phyloP scores from a whole-genome alignment of 1,284 basidiomycete genomes.

The Pascua sp. region DNA sequence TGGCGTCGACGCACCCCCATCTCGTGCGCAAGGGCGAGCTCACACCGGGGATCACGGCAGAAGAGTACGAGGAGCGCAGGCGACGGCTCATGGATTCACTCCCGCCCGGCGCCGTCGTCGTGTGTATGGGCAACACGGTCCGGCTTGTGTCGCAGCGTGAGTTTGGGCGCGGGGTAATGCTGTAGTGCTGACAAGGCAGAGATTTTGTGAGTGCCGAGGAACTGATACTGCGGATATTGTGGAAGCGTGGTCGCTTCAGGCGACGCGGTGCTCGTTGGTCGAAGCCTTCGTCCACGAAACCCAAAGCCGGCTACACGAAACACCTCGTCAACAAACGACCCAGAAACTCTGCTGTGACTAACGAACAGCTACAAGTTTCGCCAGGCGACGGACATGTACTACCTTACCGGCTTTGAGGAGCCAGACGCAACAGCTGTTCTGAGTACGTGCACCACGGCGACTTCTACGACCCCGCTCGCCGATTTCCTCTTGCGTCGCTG shows the following conservation, averaged over 20 bases:
- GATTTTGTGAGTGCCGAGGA: slow-evolving; percentile 55
- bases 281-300: no score
- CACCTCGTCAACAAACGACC: no score
- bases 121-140: slow-evolving; percentile 73
- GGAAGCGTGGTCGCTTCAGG: neutral
- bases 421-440: slow-evolving; percentile 83
- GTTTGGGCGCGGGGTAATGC: slow-evolving; percentile 41
- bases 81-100: slow-evolving; percentile 69
- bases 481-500: neutral
- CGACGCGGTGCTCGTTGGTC: no score
- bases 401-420: slow-evolving; percentile 91
- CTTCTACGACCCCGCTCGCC: neutral
- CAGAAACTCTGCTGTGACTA: no score
- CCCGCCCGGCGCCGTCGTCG: slow-evolving; percentile 71
- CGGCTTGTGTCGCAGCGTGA: slow-evolving; percentile 83
- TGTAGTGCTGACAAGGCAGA: slow-evolving; percentile 38
- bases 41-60: slow-evolving; percentile 75
- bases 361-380: slow-evolving; percentile 81
- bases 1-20: slow-evolving; percentile 72
- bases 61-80: slow-evolving; percentile 80
- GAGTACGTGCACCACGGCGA: slow-evolving; percentile 53
- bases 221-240: neutral
- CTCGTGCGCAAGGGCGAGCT: slow-evolving; percentile 67
- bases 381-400: slow-evolving; percentile 89
- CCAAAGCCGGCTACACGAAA: slow-evolving; percentile 1